Evolutionary conservation across 1,284 basidiomycete genomes (phyloP), one percentile per base, ranked within the genome.

Genomic region (Exobasidium rhododendri): DNA sequence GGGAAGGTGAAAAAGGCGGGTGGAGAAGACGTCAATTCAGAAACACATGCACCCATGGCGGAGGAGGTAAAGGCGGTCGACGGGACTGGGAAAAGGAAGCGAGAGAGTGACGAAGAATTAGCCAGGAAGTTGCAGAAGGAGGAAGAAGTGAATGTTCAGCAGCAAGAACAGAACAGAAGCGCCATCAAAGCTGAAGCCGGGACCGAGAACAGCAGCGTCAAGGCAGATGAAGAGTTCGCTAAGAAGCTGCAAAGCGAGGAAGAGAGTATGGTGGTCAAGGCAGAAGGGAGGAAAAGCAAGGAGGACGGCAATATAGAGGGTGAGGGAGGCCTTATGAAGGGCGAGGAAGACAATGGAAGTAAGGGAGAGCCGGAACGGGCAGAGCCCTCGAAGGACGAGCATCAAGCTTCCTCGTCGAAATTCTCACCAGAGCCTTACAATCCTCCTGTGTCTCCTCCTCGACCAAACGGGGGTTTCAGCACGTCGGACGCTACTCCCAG

Each of bases 1-100:
- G 74, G 84, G 85, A 4, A 89, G 87, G 73, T 88, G 88, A 70
- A 65, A 61, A 63, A 65, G 32, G 56, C 65, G 69, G 89, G 88
- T 0, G 83, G 86, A 64, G 75, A 80, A 56, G 80, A 78, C 2
- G 84, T 46, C 13, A 82, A 88, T 46, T 81, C 82, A n/a, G 81
- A 80, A 62, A 80, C 89, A 59, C 84, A 86, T 77, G 81, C 81
- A 10, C 82, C 88, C 3, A 88, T 89, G 46, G 81, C 80, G 62
- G 74, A 74, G 49, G 84, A 40, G 11, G 54, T 40, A 20, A n/a
- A 63, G 14, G 55, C 17, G 1, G 31, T 20, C 17, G 43, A 14
- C n/a, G 20, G n/a, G n/a, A 44, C 30, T 14, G 22, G 51, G 26
- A 45, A 14, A 17, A 62, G 31, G n/a, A 56, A 58, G 14, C 28